These are phyloP conservation scores for Combretum micranthum DNA, from an alignment of 345 rosid species.

Conservation along the genomic window DNA sequence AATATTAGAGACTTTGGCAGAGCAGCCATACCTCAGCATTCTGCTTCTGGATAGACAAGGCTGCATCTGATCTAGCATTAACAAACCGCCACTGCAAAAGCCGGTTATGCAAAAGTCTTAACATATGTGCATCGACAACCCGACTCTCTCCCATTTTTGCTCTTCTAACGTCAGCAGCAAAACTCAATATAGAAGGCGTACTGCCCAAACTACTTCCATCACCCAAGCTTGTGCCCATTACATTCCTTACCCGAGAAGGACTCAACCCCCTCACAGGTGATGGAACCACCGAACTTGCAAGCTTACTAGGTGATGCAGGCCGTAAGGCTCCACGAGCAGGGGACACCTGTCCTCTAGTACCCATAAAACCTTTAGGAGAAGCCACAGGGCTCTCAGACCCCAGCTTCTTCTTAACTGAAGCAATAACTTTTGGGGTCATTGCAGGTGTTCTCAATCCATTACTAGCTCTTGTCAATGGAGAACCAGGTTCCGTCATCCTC, in stretches of 20 bases:
- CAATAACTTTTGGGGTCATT: constrained; percentile 27
- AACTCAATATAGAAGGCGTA: constrained; percentile 66
- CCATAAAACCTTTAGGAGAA: constrained; percentile 47
- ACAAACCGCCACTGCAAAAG: constrained; percentile 79
- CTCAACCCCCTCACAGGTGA: constrained; percentile 65
- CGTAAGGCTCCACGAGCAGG: constrained; percentile 45
- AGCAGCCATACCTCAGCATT: constrained; percentile 61
- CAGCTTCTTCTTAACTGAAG: constrained; percentile 28
- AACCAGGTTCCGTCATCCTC: constrained; percentile 35
- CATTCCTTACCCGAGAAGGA: constrained; percentile 58
- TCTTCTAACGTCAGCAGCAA: constrained; percentile 74
- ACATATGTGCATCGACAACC: constrained; percentile 54
- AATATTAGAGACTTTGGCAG: not conserved
- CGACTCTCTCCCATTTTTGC: constrained; percentile 61
- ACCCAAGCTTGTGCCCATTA: constrained; percentile 19
- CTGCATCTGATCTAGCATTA: constrained; percentile 67
- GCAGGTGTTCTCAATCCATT: constrained; percentile 24
- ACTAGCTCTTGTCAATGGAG: constrained; percentile 26
- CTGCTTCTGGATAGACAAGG: constrained; percentile 44
- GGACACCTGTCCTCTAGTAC: constrained; percentile 43
- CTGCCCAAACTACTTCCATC: constrained; percentile 23
- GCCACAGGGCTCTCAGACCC: constrained; percentile 44
- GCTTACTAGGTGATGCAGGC: constrained; percentile 68
- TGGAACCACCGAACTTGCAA: constrained; percentile 33
- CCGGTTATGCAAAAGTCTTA: constrained; percentile 66